Conservation (phyloP, 176 grass and related monocot species). For the Calamus simplicifolius region DNA sequence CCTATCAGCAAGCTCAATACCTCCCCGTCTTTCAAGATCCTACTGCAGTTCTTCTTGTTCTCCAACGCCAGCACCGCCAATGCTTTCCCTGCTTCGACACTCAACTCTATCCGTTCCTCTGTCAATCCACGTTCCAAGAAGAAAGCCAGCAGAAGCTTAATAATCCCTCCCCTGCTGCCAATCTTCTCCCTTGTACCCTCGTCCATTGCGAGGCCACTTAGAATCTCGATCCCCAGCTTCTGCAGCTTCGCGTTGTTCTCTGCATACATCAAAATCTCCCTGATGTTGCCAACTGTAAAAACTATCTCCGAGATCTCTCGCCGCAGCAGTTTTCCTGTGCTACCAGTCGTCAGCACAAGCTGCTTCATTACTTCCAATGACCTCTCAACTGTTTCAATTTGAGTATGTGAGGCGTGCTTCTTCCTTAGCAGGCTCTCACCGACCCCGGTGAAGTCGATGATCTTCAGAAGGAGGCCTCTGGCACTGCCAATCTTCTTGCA, state of each 20-base stretch:
- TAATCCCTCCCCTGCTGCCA: constrained; percentile 1
- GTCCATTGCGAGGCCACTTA: constrained; percentile 45
- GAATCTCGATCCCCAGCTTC: constrained; percentile 49
- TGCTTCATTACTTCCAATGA: constrained; percentile 47
- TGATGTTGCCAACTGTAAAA: constrained; percentile 61
- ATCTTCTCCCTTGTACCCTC: constrained; percentile 24
- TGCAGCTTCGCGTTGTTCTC: constrained; percentile 32
- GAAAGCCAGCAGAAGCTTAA: constrained; percentile 2
- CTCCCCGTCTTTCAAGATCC: constrained; percentile 17
- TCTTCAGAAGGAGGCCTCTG: constrained; percentile 40
- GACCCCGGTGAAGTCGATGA: constrained; percentile 43
- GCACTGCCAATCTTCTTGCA: constrained; percentile 48
- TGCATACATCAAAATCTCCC: constrained; percentile 35
- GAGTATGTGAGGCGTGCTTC: background rate
- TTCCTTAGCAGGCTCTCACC: constrained; percentile 21
- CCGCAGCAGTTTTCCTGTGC: constrained; percentile 34
- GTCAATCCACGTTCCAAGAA: background rate
- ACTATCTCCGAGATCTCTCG: constrained; percentile 37
- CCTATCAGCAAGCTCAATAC: background rate
- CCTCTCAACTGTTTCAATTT: constrained; percentile 26
- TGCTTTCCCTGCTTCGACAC: constrained; percentile 21
- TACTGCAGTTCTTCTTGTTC: constrained; percentile 6
- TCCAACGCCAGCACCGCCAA: constrained; percentile 22
- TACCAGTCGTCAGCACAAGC: constrained; percentile 39
- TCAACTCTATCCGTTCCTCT: background rate